Evolutionary conservation across 345 rosid genomes (phyloP).

Genomic region (Lagerstroemia speciosa): DNA sequence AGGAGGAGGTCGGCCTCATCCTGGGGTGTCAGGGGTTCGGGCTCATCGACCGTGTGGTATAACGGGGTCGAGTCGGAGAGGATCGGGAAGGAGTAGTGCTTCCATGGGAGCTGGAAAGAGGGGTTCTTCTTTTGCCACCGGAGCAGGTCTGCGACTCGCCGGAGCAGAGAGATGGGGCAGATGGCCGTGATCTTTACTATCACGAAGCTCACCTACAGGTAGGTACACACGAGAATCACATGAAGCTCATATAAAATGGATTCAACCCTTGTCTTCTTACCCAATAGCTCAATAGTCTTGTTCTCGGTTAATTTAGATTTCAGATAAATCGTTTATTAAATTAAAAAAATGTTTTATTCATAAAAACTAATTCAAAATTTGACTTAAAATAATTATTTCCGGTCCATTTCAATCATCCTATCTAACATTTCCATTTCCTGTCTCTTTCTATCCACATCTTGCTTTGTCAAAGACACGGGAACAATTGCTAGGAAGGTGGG

Average conservation of each 20-base stretch:
- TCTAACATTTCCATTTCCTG: too few relatives aligned
- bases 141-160: slow-evolving; percentile 60
- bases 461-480: too few relatives aligned
- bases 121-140: slow-evolving; percentile 72
- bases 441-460: neutral
- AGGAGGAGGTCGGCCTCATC: slow-evolving; percentile 54
- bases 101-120: slow-evolving; percentile 65
- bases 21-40: slow-evolving; percentile 47
- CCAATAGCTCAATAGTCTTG: too few relatives aligned
- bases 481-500: neutral
- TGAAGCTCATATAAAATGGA: too few relatives aligned
- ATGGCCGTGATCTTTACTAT: slow-evolving; percentile 69
- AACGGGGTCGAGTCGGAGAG: slow-evolving; percentile 63
- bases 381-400: too few relatives aligned
- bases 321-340: too few relatives aligned
- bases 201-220: slow-evolving; percentile 73
- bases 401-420: too few relatives aligned
- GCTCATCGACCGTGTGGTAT: slow-evolving; percentile 56
- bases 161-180: slow-evolving; percentile 52
- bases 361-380: too few relatives aligned
- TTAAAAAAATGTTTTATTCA: too few relatives aligned
- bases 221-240: neutral
- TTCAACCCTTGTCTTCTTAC: too few relatives aligned
- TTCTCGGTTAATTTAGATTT: too few relatives aligned
- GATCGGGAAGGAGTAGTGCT: slow-evolving; percentile 45